phyloP scores from a whole-genome alignment of 805 yeast genomes.

The Yamadazyma phyllophila region DNA sequence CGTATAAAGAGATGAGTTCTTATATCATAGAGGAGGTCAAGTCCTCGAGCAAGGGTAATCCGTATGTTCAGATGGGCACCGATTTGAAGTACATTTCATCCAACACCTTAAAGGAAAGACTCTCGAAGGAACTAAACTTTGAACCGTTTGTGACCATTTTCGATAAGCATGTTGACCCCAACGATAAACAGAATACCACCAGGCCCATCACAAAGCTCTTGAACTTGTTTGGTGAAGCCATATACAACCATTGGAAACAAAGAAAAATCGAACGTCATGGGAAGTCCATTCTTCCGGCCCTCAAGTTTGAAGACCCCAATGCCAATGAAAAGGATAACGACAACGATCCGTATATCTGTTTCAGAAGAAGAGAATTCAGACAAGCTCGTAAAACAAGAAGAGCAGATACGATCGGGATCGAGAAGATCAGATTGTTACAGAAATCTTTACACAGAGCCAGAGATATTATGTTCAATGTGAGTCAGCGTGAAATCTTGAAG shows the following conservation, averaged over 20 bases:
- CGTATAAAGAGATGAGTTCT: conserved; percentile 65
- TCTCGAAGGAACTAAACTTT: conserved; percentile 55
- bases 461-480: conserved; percentile 63
- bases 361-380: conserved; percentile 91
- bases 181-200: conserved; percentile 14
- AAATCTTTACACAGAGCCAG: conserved; percentile 76
- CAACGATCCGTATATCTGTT: conserved; percentile 91
- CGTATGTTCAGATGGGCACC: conserved; percentile 27
- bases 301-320: conserved; percentile 79
- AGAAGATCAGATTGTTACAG: conserved; percentile 70
- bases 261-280: conserved; percentile 74
- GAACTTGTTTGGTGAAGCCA: conserved; percentile 57
- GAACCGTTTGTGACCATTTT: conserved; percentile 60
- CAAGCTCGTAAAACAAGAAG: conserved; percentile 96
- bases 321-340: conserved; percentile 79
- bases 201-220: conserved; percentile 50
- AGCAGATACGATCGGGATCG: conserved; percentile 87
- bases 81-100: conserved; percentile 45
- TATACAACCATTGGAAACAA: conserved; percentile 79
- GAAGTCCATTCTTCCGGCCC: conserved; percentile 63
- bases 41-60: conserved; percentile 24
- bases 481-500: conserved; percentile 69
- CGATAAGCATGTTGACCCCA: conserved; percentile 41
- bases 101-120: conserved; percentile 52
- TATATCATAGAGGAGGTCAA: conserved; percentile 38